phyloP scores from a whole-genome alignment of 2,329 filamentous ascomycete genomes.

The Cladosporium sp. region DNA sequence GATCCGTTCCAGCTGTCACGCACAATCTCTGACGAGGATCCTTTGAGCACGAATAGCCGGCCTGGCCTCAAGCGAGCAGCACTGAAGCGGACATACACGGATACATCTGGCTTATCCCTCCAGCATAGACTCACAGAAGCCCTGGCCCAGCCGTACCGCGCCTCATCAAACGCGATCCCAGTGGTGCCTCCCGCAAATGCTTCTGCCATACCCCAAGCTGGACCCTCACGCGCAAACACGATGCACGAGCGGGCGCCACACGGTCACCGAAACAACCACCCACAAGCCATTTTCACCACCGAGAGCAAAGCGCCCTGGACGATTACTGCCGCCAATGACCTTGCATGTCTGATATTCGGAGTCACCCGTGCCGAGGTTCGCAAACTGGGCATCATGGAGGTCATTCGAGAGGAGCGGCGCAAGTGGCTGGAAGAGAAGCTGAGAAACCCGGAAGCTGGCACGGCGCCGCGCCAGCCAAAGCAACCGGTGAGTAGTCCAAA shows the following conservation, averaged over 20 bases:
- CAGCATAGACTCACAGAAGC: constrained; percentile 83
- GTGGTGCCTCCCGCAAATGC: constrained; percentile 29
- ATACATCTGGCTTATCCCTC: constrained; percentile 68
- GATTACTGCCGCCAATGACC: constrained; percentile 90
- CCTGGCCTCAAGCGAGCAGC: constrained; percentile 22
- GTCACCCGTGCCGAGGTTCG: constrained; percentile 94
- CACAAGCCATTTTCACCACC: constrained; percentile 98
- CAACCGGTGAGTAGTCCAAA: constrained; percentile 31
- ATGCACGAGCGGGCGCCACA: constrained; percentile 52
- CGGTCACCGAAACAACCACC: constrained; percentile 85
- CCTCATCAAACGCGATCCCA: constrained; percentile 47
- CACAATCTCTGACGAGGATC: constrained; percentile 9
- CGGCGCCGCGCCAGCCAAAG: constrained; percentile 18
- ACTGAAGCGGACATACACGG: constrained; percentile 84
- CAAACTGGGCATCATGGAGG: constrained; percentile 90
- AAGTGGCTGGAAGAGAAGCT: constrained; percentile 88
- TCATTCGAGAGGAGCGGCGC: constrained; percentile 84
- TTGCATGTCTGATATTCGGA: constrained; percentile 97
- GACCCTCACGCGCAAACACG: constrained; percentile 29
- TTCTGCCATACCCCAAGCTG: constrained; percentile 26
- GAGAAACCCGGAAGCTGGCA: constrained; percentile 52
- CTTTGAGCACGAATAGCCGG: constrained; percentile 40
- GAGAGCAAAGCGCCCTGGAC: constrained; percentile 88
- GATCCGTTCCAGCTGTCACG: constrained; percentile 5
- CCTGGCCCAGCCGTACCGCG: constrained; percentile 74